Evolutionary conservation across 257 asterid species (phyloP).

Genomic region (Lithospermum erythrorhizon): DNA sequence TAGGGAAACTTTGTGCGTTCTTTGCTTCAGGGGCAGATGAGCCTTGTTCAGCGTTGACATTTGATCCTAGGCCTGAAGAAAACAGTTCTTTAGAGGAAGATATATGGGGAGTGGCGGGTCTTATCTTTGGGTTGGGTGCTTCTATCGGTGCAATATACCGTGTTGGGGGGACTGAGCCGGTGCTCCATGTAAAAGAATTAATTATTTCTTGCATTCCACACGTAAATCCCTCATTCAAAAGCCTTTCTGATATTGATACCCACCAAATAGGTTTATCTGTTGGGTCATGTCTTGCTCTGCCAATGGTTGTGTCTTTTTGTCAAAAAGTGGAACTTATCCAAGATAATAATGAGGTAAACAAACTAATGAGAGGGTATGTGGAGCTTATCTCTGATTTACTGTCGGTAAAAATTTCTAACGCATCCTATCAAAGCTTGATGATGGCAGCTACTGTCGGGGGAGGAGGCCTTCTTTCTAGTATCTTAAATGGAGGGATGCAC

Average conservation of each 20-base stretch:
- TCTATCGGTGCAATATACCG: conserved; percentile 72
- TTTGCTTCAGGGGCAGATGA: conserved; percentile 38
- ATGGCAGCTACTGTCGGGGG: conserved; percentile 83
- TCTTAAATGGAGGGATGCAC: conserved; percentile 46
- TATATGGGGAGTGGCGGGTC: conserved; percentile 80
- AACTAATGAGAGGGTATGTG: conserved; percentile 35
- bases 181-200: conserved; percentile 46
- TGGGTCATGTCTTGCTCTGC: conserved; percentile 79
- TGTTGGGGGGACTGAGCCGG: conserved; percentile 60
- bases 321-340: conserved; percentile 56
- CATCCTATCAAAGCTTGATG: conserved; percentile 58
- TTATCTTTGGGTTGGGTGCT: conserved; percentile 69
- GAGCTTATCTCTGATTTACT: conserved; percentile 51
- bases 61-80: conserved; percentile 25
- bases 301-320: conserved; percentile 61
- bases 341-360: conserved; percentile 48
- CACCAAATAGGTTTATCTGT: conserved; percentile 33
- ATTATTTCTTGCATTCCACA: conserved; percentile 57
- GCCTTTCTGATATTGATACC: conserved; percentile 17
- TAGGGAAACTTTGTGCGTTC: conserved; percentile 36
- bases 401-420: conserved; percentile 38
- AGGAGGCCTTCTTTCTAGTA: conserved; percentile 58
- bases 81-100: conserved; percentile 56
- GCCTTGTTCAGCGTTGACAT: conserved; percentile 17
- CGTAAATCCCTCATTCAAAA: conserved; percentile 20